Evolutionary conservation across 345 rosid species (phyloP).

Genomic region (Sapria himalayana): DNA sequence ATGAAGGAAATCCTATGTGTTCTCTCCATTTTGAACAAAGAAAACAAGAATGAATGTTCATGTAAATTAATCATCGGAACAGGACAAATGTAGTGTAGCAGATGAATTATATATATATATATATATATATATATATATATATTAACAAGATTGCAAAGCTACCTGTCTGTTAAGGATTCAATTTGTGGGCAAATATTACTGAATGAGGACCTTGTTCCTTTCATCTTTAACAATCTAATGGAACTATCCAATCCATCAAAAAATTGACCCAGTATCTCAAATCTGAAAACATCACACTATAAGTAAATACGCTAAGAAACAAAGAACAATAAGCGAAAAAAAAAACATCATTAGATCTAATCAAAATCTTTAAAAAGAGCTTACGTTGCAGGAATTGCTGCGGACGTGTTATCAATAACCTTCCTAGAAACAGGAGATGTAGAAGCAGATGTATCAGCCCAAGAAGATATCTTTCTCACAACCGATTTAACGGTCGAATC

Average conservation of each 20-base stretch:
- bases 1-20: too few species aligned
- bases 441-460: slow-evolving; percentile 8
- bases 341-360: background rate
- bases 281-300: slow-evolving; percentile 16
- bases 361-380: background rate
- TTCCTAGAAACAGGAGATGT: too few species aligned
- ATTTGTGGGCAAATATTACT: slow-evolving; percentile 29
- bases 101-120: too few species aligned
- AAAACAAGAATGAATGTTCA: too few species aligned
- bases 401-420: slow-evolving; percentile 5
- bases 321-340: background rate
- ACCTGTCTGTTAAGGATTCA: slow-evolving; percentile 61
- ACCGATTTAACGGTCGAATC: slow-evolving; percentile 21
- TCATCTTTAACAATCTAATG: slow-evolving; percentile 25
- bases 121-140: too few species aligned
- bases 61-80: too few species aligned
- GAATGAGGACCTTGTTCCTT: slow-evolving; percentile 35
- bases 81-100: too few species aligned
- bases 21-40: too few species aligned
- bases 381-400: slow-evolving; percentile 27
- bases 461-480: slow-evolving; percentile 18
- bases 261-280: slow-evolving; percentile 36
- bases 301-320: background rate
- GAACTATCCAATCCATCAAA: slow-evolving; percentile 47
- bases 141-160: too few species aligned